Evolutionary conservation across 2,329 filamentous ascomycete species (phyloP), one percentile per base, ranked within the genome.

Genomic region (Beauveria sp.): DNA sequence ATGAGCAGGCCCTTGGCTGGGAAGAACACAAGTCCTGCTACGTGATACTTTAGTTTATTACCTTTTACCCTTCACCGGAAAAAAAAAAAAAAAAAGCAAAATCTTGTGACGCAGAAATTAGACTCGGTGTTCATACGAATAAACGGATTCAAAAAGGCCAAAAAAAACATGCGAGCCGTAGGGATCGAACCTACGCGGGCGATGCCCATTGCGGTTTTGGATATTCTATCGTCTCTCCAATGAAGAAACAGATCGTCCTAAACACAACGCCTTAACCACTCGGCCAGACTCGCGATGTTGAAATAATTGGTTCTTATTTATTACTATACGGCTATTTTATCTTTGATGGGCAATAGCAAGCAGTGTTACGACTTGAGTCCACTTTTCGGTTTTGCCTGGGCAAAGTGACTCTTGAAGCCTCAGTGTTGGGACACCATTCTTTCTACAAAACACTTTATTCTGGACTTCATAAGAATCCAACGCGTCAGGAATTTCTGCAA

Each of bases 241-340:
- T n/a, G 10, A 46, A 20, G 55, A 50, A 50, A 40, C 64, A 54
- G 59, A 59, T 62, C 51, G 31, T 59, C 79, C 79, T 80, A 81
- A 81, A 81, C 78, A 79, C 77, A 79, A 76, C 79, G 79, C 79
- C 79, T 80, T 81, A 80, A 80, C 79, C 79, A 80, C 79, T 81
- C 79, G 78, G 78, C 79, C 78, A 81, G 70, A 76, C 72, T 75
- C 71, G 73, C 76, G 45, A 50, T 26, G 20, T 58, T 38, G 5
- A 28, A 18, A 20, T 5, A 2, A 1, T 5, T 5, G 1, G 52
- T 3, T 1, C 24, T 54, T 49, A 51, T 45, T 52, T 28, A 10
- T 3, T 40, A 46, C 43, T 62, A 63, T 55, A 62, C 58, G 9
- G 54, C 16, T 26, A 10, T 6, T 1, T 3, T 5, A 40, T 34